These are phyloP conservation scores for Datura wrightii DNA, from an alignment of 257 asterid genomes.

Conservation along the genomic window DNA sequence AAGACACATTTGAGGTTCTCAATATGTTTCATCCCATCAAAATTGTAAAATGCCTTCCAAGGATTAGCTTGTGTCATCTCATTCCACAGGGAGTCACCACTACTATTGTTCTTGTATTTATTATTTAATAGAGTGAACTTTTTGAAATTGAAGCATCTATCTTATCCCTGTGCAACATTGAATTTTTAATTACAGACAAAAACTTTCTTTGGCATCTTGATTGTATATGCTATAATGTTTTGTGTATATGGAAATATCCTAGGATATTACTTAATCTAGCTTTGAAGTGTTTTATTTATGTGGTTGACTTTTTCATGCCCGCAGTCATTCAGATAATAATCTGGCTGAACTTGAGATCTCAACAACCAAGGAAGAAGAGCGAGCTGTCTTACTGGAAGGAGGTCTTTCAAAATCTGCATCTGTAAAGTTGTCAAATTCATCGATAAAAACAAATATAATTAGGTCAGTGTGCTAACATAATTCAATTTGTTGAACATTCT, in stretches of 20 bases:
- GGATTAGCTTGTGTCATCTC: conserved; percentile 7
- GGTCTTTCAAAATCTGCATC: conserved; percentile 79
- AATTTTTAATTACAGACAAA: background rate
- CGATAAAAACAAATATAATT: conserved; percentile 71
- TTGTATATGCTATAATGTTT: background rate
- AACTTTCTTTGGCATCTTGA: background rate
- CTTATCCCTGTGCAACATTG: background rate
- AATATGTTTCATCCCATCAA: background rate
- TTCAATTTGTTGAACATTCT: conserved; percentile 30
- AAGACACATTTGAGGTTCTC: background rate
- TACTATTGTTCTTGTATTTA: background rate
- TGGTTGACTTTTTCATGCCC: conserved; percentile 38
- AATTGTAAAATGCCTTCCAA: background rate
- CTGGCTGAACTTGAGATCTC: conserved; percentile 66
- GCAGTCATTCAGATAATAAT: conserved; percentile 89
- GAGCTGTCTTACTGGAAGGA: conserved; percentile 81
- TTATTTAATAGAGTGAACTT: background rate
- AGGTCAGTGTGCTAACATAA: conserved; percentile 52
- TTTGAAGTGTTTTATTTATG: conserved; percentile 16
- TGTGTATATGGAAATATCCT: background rate
- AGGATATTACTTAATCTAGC: background rate
- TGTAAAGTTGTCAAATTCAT: conserved; percentile 58
- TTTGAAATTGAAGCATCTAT: background rate
- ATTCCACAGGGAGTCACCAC: conserved; percentile 9
- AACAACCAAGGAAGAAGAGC: conserved; percentile 79